A percentile compares a stretch with the other conserved stretches of the same genome.
These are phyloP conservation scores for Sporothrix sp. DNA, from an alignment of 2,329 filamentous ascomycete species.

Conservation along the genomic window DNA sequence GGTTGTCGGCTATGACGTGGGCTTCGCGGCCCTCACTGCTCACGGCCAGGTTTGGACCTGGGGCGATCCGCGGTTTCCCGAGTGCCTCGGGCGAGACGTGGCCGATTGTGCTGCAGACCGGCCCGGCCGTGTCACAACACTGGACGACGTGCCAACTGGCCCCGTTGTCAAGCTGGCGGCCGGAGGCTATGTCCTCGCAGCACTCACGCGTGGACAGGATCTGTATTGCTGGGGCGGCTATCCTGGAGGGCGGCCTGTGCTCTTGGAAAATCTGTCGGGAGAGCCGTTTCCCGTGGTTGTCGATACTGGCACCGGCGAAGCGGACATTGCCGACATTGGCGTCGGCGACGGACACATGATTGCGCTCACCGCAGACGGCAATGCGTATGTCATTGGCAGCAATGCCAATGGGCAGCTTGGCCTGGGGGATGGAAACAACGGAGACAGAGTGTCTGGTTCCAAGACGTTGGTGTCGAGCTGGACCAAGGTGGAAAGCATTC, in stretches of 20 bases:
- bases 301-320: conserved; percentile 24
- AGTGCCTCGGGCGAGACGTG: conserved; percentile 45
- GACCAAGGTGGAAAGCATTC: conserved; percentile 31
- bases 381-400: conserved; percentile 45
- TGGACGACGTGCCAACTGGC: conserved; percentile 41
- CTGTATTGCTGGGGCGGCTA: conserved; percentile 54
- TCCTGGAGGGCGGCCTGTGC: conserved; percentile 21
- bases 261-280: conserved; percentile 18
- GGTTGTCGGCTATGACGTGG: conserved; percentile 38
- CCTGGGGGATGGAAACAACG: conserved; percentile 18
- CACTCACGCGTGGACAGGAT: conserved; percentile 46
- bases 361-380: conserved; percentile 38
- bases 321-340: conserved; percentile 44
- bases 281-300: conserved; percentile 37
- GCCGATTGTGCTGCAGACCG: conserved; percentile 34
- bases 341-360: conserved; percentile 52
- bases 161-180: conserved; percentile 44
- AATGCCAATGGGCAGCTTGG: conserved; percentile 54
- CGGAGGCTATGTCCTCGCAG: conserved; percentile 48
- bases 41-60: conserved; percentile 39
- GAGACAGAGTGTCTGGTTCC: conserved; percentile 12
- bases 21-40: conserved; percentile 37
- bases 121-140: conserved; percentile 38
- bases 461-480: background rate
- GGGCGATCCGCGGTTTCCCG: conserved; percentile 49